Conservation (phyloP, 768 basidiomycete genomes). For the Hirschioporus abietinus region DNA sequence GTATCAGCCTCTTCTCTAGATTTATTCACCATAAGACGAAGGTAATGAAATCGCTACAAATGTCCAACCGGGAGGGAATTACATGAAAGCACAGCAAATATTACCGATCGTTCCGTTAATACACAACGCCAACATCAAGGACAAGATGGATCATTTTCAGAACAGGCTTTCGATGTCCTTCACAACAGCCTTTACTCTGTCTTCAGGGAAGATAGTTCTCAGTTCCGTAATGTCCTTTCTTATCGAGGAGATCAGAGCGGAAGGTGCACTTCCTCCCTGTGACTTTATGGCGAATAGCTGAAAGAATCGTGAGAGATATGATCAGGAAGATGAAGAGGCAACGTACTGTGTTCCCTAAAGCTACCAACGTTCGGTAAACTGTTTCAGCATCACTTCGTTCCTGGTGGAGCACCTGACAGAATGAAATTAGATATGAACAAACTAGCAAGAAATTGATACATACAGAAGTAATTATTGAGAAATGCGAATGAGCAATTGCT, state of each 20-base stretch:
- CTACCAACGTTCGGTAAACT: conserved; percentile 65
- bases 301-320: conserved; percentile 9
- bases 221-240: conserved; percentile 34
- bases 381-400: conserved; percentile 61
- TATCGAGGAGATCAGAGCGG: conserved; percentile 36
- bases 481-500: conserved; percentile 35
- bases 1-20: not conserved
- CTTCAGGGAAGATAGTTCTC: conserved; percentile 49
- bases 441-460: conserved; percentile 10
- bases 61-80: not conserved
- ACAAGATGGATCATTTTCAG: conserved; percentile 15
- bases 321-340: conserved; percentile 1
- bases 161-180: conserved; percentile 44
- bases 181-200: conserved; percentile 47
- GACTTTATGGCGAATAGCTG: conserved; percentile 48
- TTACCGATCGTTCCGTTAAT: not conserved
- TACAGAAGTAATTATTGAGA: conserved; percentile 45
- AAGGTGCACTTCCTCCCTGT: conserved; percentile 15
- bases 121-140: not conserved
- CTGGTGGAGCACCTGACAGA: conserved; percentile 36
- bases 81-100: not conserved
- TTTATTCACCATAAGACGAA: not conserved
- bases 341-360: conserved; percentile 67
- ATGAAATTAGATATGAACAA: not conserved
- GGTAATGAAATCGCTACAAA: not conserved